Conservation (phyloP, 768 basidiomycete species). For the Sarcodon sp. region DNA sequence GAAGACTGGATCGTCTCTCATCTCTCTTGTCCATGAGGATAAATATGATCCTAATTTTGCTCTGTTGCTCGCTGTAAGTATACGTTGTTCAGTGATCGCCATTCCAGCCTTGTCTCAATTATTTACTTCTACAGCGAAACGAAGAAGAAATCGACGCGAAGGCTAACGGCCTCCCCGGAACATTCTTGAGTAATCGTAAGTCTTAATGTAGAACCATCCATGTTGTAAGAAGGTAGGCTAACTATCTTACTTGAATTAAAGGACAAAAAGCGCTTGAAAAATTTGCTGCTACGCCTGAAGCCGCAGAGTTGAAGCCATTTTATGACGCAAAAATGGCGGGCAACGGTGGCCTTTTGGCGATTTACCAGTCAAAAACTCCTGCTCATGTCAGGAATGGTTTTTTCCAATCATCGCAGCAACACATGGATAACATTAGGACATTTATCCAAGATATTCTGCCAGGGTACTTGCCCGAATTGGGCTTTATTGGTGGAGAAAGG, state of each 20-base stretch:
- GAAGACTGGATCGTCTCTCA: constrained; percentile 20
- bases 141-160: constrained; percentile 31
- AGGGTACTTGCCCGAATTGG: constrained; percentile 22
- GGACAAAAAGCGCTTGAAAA: constrained; percentile 31
- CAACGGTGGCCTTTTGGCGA: constrained; percentile 26
- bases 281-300: constrained; percentile 20
- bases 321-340: constrained; percentile 27
- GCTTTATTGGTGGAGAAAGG: constrained; percentile 32
- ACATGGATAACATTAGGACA: constrained; percentile 22
- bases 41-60: constrained; percentile 40
- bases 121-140: constrained; percentile 22
- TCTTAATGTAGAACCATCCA: constrained; percentile 4
- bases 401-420: constrained; percentile 22
- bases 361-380: constrained; percentile 27
- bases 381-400: constrained; percentile 23
- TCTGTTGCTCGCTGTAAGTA: constrained; percentile 24
- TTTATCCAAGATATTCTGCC: constrained; percentile 30
- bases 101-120: background rate
- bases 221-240: background rate
- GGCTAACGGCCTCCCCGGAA: constrained; percentile 16
- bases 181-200: constrained; percentile 28
- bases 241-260: constrained; percentile 6
- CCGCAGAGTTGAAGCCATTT: constrained; percentile 25
- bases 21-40: constrained; percentile 29
- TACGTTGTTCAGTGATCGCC: background rate